Percentiles rank a stretch among this genome's conserved stretches.
phyloP scores from a whole-genome alignment of 2,329 filamentous ascomycete genomes.

The Stachybotrys chartarum region DNA sequence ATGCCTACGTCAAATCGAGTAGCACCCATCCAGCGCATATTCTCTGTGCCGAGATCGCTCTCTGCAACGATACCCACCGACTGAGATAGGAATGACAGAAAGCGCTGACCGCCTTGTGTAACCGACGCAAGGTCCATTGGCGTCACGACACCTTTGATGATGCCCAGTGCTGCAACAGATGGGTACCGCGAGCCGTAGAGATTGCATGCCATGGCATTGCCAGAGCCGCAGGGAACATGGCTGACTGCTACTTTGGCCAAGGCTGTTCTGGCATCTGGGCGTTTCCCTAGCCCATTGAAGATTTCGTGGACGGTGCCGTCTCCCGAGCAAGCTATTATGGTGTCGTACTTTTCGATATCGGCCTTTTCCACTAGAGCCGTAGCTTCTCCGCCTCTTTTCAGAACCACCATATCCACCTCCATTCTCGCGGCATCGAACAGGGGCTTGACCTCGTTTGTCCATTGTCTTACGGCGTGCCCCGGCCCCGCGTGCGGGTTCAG shows the following conservation, averaged over 20 bases:
- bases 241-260: constrained; percentile 72
- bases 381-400: constrained; percentile 69
- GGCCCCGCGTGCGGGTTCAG: constrained; percentile 89
- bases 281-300: constrained; percentile 82
- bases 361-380: constrained; percentile 67
- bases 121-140: constrained; percentile 81
- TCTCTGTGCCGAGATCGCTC: constrained; percentile 80
- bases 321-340: constrained; percentile 82
- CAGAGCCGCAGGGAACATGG: constrained; percentile 86
- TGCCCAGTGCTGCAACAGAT: constrained; percentile 68
- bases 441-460: constrained; percentile 68
- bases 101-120: constrained; percentile 69
- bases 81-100: constrained; percentile 85
- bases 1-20: constrained; percentile 81
- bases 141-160: constrained; percentile 82
- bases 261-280: constrained; percentile 66
- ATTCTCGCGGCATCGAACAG: constrained; percentile 78
- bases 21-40: constrained; percentile 88
- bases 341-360: constrained; percentile 75
- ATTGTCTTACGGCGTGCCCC: constrained; percentile 66
- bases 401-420: constrained; percentile 64
- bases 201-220: constrained; percentile 91
- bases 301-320: constrained; percentile 90
- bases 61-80: constrained; percentile 86
- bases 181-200: constrained; percentile 73